A percentile compares a stretch with the other conserved stretches of the same genome.
These are phyloP conservation scores for Jackrogersella minutella DNA, from an alignment of 495 filamentous ascomycete genomes.

Conservation along the genomic window DNA sequence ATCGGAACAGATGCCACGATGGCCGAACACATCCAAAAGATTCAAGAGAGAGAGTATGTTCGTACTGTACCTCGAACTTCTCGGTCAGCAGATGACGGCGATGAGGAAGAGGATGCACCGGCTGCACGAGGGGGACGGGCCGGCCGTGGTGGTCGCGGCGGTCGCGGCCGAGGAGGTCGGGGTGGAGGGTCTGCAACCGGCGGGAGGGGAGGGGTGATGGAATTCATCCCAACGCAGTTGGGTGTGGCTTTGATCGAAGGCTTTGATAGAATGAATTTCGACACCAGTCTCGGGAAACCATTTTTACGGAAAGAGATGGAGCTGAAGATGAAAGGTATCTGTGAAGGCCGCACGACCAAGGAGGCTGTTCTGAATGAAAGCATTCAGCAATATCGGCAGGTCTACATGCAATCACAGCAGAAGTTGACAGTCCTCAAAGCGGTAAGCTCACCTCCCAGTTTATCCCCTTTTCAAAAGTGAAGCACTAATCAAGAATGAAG, in stretches of 20 bases:
- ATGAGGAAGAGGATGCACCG: conserved; percentile 47
- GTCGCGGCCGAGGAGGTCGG: conserved; percentile 56
- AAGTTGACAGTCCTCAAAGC: conserved; percentile 78
- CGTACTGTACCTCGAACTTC: conserved; percentile 63
- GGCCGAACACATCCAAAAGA: conserved; percentile 97
- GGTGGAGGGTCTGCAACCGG: conserved; percentile 48
- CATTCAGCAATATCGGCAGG: conserved; percentile 81
- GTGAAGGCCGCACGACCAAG: conserved; percentile 80
- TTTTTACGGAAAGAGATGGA: conserved; percentile 99
- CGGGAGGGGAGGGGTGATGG: conserved; percentile 67
- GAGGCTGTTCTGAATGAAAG: conserved; percentile 79
- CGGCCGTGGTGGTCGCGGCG: conserved; percentile 52
- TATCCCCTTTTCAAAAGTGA: not conserved
- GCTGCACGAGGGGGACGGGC: conserved; percentile 49
- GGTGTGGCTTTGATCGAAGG: conserved; percentile 92
- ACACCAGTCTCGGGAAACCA: conserved; percentile 92
- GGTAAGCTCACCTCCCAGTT: conserved; percentile 54
- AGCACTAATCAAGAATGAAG: conserved; percentile 45
- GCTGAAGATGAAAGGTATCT: conserved; percentile 90
- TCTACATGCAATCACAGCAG: conserved; percentile 78
- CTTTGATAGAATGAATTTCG: conserved; percentile 89
- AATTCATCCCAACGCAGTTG: conserved; percentile 89
- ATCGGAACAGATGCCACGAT: conserved; percentile 99
- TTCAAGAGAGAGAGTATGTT: conserved; percentile 88
- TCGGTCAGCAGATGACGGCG: conserved; percentile 39